Base-by-base conservation (phyloP, 192 early-diverging fungal species). In the Jimgerdemannia flammicorona region DNA sequence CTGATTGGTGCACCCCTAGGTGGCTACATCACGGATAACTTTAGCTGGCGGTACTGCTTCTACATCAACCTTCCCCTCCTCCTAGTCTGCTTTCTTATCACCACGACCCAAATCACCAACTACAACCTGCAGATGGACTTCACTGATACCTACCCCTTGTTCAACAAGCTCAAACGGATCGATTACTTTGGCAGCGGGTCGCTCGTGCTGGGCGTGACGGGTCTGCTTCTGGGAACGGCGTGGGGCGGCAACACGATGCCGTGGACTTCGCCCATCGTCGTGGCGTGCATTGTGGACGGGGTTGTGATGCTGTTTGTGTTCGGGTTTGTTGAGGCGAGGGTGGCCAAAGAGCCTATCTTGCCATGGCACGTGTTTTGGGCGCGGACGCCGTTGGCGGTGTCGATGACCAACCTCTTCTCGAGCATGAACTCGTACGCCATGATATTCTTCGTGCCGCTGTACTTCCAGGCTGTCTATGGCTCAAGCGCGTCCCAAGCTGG, bases 1-100 rank as follows among this genome's bases (percentile, higher is more conserved):
- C 88, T 92, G 11, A 74, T 91, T 42, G 95, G 90, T 2, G 93
- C 94, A 14, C 76, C 94, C 6, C 68, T 94, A 14, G 77, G 77
- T 64, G 85, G 84, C 7, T 91, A 95, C 70, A 87, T 89, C 3
- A 91, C 93, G 54, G 78, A 84, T 63, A 65, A 76, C 17, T 72
- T 81, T 69, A 82, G 78, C n/a, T 91, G 90, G 90, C 82, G 83
- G 54, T 90, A 88, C 80, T 89, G 89, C 69, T 95, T 95, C 76
- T 95, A 86, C 82, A 91, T 95, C 81, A 95, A 94, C 80, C 70
- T 96, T 8, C 94, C 94, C 54, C 69, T 95, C 54, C 82, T 91
- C 8, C 69, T 80, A 19, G 42, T 90, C 59, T 83, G 87, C 18
- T 67, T 88, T 59, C 72, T 81, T 11, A 79, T 88, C 7, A 75